Percentiles rank a stretch among this genome's conserved stretches.
Conservation (phyloP, 148 eudicot genomes). For the Bassia scoparia region DNA sequence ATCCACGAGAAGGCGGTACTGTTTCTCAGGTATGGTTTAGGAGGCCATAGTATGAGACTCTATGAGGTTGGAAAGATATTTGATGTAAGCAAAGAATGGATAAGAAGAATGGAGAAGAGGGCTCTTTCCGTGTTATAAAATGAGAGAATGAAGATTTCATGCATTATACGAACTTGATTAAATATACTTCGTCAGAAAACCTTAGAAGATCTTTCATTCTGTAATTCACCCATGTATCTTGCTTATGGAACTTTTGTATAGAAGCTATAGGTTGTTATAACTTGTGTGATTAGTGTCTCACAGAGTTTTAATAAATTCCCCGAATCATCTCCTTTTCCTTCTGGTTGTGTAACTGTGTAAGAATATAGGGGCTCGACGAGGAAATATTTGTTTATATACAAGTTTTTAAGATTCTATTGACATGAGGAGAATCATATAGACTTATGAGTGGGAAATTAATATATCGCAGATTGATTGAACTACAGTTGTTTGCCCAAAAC, state of each 20-base stretch:
- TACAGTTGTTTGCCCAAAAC: no score
- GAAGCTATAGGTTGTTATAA: constrained; percentile 13
- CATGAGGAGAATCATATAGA: no score
- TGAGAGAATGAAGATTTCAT: constrained; percentile 41
- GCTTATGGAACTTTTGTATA: constrained; percentile 11
- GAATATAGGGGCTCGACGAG: background rate
- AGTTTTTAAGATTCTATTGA: no score
- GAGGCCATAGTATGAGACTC: constrained; percentile 59
- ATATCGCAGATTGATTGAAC: no score
- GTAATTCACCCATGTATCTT: background rate
- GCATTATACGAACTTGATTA: constrained; percentile 41
- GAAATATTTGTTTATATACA: constrained; percentile 3
- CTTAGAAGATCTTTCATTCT: background rate
- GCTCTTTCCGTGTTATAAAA: constrained; percentile 60
- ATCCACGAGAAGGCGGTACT: constrained; percentile 58
- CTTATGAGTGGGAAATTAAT: no score
- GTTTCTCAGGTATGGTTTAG: constrained; percentile 60
- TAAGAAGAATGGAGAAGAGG: constrained; percentile 54
- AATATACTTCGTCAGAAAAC: background rate
- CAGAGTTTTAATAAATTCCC: background rate
- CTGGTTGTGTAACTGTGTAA: constrained; percentile 7
- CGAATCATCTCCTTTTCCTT: background rate
- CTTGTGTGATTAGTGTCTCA: background rate
- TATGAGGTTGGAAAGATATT: constrained; percentile 67
- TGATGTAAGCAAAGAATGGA: constrained; percentile 85